Conservation (phyloP, 345 rosid species). For the Citropsis articulata region DNA sequence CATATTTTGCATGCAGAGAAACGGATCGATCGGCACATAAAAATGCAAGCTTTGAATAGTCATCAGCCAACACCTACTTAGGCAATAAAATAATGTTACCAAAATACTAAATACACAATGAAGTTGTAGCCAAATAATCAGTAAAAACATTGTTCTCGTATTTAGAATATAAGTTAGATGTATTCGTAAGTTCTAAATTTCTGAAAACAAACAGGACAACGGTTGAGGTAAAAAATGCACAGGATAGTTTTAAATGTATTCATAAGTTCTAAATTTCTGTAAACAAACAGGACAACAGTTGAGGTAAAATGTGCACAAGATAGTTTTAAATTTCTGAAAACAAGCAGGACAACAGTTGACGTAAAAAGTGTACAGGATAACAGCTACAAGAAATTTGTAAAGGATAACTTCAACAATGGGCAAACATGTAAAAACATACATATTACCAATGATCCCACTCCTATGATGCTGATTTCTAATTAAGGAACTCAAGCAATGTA, state of each 20-base stretch:
- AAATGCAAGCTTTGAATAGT: conserved; percentile 92
- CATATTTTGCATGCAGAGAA: conserved; percentile 83
- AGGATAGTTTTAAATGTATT: no score
- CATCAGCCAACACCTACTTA: conserved; percentile 67
- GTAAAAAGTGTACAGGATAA: background rate
- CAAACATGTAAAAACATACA: background rate
- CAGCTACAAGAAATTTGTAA: background rate
- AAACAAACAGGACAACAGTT: no score
- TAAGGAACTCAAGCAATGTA: background rate
- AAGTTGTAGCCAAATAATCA: background rate
- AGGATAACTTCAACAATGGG: background rate
- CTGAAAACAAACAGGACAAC: no score
- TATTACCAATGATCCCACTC: background rate
- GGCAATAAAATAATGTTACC: conserved; percentile 9
- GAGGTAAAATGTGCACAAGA: no score
- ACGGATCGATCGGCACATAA: conserved; percentile 89
- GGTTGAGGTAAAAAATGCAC: no score
- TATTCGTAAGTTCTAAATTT: background rate
- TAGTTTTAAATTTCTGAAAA: background rate
- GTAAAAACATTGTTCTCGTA: background rate
- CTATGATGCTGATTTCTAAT: background rate
- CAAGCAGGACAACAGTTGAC: background rate
- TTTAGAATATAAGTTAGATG: background rate
- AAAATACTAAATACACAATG: background rate
- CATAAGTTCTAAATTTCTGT: no score